phyloP scores from a whole-genome alignment of 2,329 filamentous ascomycete species.

The Alternaria novae-zelandiae region DNA sequence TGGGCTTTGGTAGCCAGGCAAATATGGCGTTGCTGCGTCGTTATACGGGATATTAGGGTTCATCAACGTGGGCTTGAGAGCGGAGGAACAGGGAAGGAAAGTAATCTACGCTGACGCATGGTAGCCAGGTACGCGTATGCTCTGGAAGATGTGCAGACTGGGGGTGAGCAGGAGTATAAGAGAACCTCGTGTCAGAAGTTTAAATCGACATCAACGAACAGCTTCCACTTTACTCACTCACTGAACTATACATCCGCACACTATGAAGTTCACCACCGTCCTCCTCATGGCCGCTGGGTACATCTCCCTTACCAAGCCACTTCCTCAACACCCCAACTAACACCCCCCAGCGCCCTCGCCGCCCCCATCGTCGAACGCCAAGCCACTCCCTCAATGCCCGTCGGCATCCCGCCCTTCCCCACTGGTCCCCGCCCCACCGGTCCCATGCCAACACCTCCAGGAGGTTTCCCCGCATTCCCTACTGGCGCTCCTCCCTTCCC shows the following conservation, averaged over 20 bases:
- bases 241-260: background rate
- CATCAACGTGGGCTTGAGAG: conserved; percentile 9
- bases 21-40: background rate
- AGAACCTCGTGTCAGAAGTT: background rate
- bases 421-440: background rate
- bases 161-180: background rate
- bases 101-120: background rate
- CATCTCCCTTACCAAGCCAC: background rate
- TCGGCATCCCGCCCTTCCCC: conserved; percentile 1
- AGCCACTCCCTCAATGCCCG: background rate
- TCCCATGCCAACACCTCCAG: conserved; percentile 2
- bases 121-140: background rate
- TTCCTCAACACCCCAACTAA: background rate
- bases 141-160: background rate
- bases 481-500: conserved; percentile 1
- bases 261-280: conserved; percentile 17
- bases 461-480: background rate
- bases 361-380: conserved; percentile 15
- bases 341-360: conserved; percentile 15
- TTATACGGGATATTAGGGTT: conserved; percentile 11
- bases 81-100: background rate
- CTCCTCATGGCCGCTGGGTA: conserved; percentile 19
- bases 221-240: background rate
- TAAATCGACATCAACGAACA: background rate
- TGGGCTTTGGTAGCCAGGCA: background rate